Base-by-base conservation (phyloP, 208 protist genomes). In the Trypanosoma boissoni region DNA sequence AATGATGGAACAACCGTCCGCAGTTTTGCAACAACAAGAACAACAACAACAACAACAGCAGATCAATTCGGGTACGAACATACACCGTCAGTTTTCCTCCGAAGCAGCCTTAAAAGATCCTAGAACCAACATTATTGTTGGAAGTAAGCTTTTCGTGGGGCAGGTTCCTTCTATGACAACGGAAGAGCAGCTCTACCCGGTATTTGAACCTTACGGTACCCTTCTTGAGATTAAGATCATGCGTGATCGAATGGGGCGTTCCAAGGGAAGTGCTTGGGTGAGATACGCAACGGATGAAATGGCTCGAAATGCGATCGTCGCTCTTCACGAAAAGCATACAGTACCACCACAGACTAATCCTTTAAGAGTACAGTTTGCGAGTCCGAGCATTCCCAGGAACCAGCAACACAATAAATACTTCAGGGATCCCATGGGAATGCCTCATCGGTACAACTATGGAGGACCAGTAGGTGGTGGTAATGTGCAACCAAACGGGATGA, bases 261-360 rank as follows among this genome's bases (percentile, higher is more conserved):
- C 76, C 50, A 88, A 88, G 42, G 85, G 82, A 45, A 87, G 79
- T 48, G 88, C 83, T 24, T 95, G 82, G 83, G 88, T 95, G 41
- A 75, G 80, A 42, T 95, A 92, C 64, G 80, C 81, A 39, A 62
- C 52, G 14, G 67, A 84, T 64, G 74, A 81, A 53, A 74, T 68
- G 48, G 83, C 85, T 9, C 48, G 68, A 48, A 68, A 60, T 39
- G 85, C 85, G 21, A 95, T 95, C 53, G 66, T 63, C 18, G 76
- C 78, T 12, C 74, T 92, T 7, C 72, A 95, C 45, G 83, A 88
- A 63, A 83, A 86, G 56, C 78, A 81, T 55, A 77, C 86, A 26
- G 70, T 95, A 37, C 81, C 82, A n/a, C 85, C 85, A 26, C 88
- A 92, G 58, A 92, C 85, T 1, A 95, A 92, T 67, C 65, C 88